Conservation (phyloP, 371 early-diverging fungal genomes). For the Haplosporangium sp. region DNA sequence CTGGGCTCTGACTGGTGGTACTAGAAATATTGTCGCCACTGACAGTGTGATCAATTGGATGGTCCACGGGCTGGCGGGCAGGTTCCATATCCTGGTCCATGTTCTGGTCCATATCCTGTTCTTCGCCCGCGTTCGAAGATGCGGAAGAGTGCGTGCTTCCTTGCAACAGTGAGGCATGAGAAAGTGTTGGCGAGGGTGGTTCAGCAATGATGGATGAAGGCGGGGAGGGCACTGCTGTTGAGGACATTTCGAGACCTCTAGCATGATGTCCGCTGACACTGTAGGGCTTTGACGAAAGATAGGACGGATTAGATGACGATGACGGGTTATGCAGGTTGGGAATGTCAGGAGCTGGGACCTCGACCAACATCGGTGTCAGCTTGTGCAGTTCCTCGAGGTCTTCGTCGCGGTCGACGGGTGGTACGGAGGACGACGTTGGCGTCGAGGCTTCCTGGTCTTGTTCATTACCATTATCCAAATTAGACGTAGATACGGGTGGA, state of each 20-base stretch:
- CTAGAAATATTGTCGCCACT: not conserved
- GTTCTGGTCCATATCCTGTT: constrained; percentile 24
- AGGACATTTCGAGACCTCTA: constrained; percentile 26
- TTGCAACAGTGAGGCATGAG: constrained; percentile 39
- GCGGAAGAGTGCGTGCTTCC: constrained; percentile 34
- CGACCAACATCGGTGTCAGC: constrained; percentile 40
- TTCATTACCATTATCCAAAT: not conserved
- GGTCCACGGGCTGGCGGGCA: constrained; percentile 4
- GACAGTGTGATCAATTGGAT: not conserved
- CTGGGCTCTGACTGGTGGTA: not conserved
- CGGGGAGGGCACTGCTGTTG: constrained; percentile 35
- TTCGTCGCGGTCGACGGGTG: constrained; percentile 15
- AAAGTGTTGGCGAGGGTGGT: constrained; percentile 53
- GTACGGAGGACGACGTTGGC: constrained; percentile 23
- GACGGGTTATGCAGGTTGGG: constrained; percentile 26
- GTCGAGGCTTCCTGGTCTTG: constrained; percentile 24
- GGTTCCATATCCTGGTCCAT: constrained; percentile 12
- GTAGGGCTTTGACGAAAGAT: constrained; percentile 42
- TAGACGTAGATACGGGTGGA: constrained; percentile 26
- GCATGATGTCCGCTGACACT: constrained; percentile 39
- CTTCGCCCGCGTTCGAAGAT: constrained; percentile 45
- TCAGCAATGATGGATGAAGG: constrained; percentile 53
- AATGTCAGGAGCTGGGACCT: constrained; percentile 47
- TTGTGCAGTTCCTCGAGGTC: constrained; percentile 45
- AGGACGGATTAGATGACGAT: constrained; percentile 32